Base-by-base conservation (phyloP, 306 rosid genomes). In the Cucumis hystrix region DNA sequence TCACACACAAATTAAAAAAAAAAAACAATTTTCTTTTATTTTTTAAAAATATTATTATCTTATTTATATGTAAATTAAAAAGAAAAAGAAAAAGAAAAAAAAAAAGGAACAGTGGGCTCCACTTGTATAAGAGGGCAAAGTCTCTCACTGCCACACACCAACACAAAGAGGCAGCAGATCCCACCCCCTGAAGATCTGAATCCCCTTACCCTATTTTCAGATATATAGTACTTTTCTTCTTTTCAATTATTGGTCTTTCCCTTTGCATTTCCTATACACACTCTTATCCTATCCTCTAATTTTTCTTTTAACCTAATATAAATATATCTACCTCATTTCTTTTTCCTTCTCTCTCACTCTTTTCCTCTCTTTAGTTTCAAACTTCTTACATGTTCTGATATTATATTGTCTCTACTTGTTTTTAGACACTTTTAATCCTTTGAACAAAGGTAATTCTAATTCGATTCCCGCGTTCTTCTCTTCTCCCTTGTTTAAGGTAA, bases 171-270 rank as follows among this genome's bases (percentile, higher is more conserved):
- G 54, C 54, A 67, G 72, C 75, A n/a, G 75, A 70, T 70, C 75
- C 16, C 56, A 70, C 59, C 75, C 61, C 54, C 60, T 72, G 45
- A 25, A 17, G 17, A 23, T 72, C 61, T 47, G 43, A 51, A 28
- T 12, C 74, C 54, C 55, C 35, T 67, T 41, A 41, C 74, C 74
- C 74, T 67, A 6, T 41, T 67, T 52, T 70, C 75, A 70, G 40
- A 23, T 45, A 47, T 45, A 47, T 21, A 47, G 58, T 70, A 45
- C 45, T 49, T 30, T 33, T 51, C 25, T 30, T 49, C 60, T 49
- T 51, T 72, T 72, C 76, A 49, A 72, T 49, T 72, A 72, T 72
- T 75, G 67, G 11, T 75, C 54, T 75, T 75, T 56, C 78, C 67
- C 33, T 7, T 33, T 10, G 35, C 52, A 49, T 30, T 56, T 56